A percentile compares a stretch with the other conserved stretches of the same genome.
Conservation (phyloP, 805 yeast genomes). For the Brettanomyces custersianus region DNA sequence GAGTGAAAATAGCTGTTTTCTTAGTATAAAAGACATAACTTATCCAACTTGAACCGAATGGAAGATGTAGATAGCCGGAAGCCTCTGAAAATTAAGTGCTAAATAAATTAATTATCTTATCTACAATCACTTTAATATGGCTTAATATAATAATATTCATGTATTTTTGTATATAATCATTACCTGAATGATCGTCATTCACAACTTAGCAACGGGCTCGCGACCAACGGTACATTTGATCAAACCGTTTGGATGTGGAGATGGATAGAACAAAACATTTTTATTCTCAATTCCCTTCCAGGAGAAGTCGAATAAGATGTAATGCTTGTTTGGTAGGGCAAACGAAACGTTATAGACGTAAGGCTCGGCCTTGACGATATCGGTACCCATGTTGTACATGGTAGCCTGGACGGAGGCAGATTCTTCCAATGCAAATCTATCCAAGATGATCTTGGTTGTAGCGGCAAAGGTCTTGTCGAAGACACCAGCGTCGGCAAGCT, state of each 20-base stretch:
- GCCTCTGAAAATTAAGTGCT: too few species aligned
- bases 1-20: too few species aligned
- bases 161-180: too few species aligned
- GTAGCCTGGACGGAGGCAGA: conserved; percentile 96
- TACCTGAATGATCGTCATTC: too few species aligned
- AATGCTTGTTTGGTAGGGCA: conserved; percentile 86
- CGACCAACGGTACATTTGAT: conserved; percentile 84
- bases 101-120: too few species aligned
- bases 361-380: conserved; percentile 52
- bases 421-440: conserved; percentile 73
- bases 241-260: conserved; percentile 88
- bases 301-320: conserved; percentile 65
- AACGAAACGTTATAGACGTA: conserved; percentile 60
- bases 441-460: conserved; percentile 64
- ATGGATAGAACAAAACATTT: conserved; percentile 79
- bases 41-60: too few species aligned
- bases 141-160: too few species aligned
- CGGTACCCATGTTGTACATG: conserved; percentile 85
- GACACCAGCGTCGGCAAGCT: conserved; percentile 46
- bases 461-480: conserved; percentile 57
- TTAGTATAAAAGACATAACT: too few species aligned
- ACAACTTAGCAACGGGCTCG: conserved; percentile 46
- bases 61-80: too few species aligned
- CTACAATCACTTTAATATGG: too few species aligned
- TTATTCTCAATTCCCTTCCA: conserved; percentile 83